Conservation (phyloP, 345 rosid species). For the Erysimum cheiranthoides region DNA sequence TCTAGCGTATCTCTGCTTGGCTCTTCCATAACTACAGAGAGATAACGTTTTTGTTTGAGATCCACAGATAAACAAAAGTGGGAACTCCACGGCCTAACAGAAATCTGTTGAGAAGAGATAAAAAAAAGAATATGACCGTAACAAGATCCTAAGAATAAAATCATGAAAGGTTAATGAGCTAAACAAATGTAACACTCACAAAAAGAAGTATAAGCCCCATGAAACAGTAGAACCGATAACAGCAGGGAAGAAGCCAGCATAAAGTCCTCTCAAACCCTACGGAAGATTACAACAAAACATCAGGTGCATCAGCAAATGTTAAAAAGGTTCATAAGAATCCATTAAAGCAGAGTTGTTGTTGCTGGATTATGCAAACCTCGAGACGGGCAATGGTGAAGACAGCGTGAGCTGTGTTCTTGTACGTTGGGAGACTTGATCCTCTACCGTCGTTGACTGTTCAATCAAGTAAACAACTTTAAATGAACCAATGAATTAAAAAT, state of each 20-base stretch:
- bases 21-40: slow-evolving; percentile 74
- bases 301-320: too few species aligned
- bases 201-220: slow-evolving; percentile 93
- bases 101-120: background rate
- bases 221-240: slow-evolving; percentile 86
- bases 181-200: slow-evolving; percentile 55
- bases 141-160: slow-evolving; percentile 10
- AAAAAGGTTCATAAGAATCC: too few species aligned
- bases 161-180: background rate
- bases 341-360: too few species aligned
- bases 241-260: slow-evolving; percentile 88
- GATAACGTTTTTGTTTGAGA: background rate
- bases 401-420: slow-evolving; percentile 86
- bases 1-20: slow-evolving; percentile 76
- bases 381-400: slow-evolving; percentile 71
- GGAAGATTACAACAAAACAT: slow-evolving; percentile 15
- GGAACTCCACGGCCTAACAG: background rate
- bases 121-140: background rate
- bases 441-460: slow-evolving; percentile 81
- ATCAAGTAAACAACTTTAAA: slow-evolving; percentile 24
- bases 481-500: slow-evolving; percentile 10
- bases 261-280: slow-evolving; percentile 88
- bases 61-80: background rate
- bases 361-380: slow-evolving; percentile 51
- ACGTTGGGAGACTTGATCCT: slow-evolving; percentile 62